Percentiles rank a stretch among this genome's conserved stretches.
Conservation (phyloP, 331 rosid genomes). For the Pyrus hybrid region DNA sequence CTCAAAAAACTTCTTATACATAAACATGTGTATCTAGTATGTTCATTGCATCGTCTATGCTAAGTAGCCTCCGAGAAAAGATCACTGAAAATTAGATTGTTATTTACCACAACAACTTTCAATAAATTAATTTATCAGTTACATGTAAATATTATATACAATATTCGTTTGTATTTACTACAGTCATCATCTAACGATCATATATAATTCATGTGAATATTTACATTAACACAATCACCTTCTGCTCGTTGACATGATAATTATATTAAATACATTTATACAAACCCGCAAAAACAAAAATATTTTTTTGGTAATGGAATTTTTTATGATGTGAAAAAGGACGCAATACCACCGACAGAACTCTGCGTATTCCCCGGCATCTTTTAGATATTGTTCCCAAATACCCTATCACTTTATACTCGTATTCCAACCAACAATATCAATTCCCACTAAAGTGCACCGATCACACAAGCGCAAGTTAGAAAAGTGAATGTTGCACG, state of each 20-base stretch:
- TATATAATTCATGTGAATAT: too few relatives aligned
- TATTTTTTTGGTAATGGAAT: too few relatives aligned
- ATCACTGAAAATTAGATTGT: too few relatives aligned
- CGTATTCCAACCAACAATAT: not conserved
- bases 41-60: too few relatives aligned
- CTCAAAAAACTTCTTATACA: too few relatives aligned
- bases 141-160: not conserved
- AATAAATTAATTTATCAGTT: not conserved
- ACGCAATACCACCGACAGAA: conserved; percentile 24
- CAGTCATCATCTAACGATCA: too few relatives aligned
- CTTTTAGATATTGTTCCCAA: conserved; percentile 24
- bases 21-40: too few relatives aligned
- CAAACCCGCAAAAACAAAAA: too few relatives aligned
- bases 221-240: too few relatives aligned
- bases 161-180: too few relatives aligned
- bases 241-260: too few relatives aligned
- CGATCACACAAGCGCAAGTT: conserved; percentile 1
- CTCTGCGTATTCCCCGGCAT: conserved; percentile 29
- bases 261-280: not conserved
- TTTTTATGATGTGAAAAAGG: not conserved
- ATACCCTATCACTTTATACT: not conserved
- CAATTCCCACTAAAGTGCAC: conserved; percentile 1
- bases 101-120: not conserved
- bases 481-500: not conserved
- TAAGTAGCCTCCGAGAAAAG: too few relatives aligned